Conservation (phyloP, 2,329 filamentous ascomycete genomes). For the Monilinia fructicola region DNA sequence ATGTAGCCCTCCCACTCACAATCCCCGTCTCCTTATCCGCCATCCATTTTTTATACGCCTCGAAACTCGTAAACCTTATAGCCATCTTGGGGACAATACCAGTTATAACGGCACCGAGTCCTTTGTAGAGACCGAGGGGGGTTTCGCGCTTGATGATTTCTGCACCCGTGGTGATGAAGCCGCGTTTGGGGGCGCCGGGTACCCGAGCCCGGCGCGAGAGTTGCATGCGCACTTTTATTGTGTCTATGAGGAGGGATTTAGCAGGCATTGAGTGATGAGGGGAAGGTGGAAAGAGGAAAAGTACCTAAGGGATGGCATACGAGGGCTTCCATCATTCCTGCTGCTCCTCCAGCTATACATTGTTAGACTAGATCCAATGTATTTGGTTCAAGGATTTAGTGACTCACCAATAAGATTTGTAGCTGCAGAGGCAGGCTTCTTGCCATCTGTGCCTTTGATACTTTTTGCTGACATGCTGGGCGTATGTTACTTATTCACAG, state of each 20-base stretch:
- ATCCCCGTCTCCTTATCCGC: constrained; percentile 65
- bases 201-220: constrained; percentile 81
- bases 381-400: too few species aligned
- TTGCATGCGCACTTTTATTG: constrained; percentile 99
- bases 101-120: constrained; percentile 91
- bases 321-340: constrained; percentile 99
- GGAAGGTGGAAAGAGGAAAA: constrained; percentile 31
- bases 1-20: constrained; percentile 71
- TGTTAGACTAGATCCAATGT: constrained; percentile 28
- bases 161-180: constrained; percentile 81
- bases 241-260: constrained; percentile 56
- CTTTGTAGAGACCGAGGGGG: constrained; percentile 92
- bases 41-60: constrained; percentile 85
- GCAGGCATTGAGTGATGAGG: background rate
- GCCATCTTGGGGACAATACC: constrained; percentile 99
- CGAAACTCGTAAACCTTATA: constrained; percentile 96
- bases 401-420: constrained; percentile 82
- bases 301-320: constrained; percentile 89
- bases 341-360: constrained; percentile 79
- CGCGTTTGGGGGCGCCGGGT: constrained; percentile 78
- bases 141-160: constrained; percentile 91
- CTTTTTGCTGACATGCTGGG: constrained; percentile 58
- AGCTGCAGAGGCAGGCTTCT: constrained; percentile 79
- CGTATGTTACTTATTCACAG: background rate
- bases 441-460: constrained; percentile 56